Evolutionary conservation across 2,329 filamentous ascomycete species (phyloP).

Genomic region (Dothistroma pini): DNA sequence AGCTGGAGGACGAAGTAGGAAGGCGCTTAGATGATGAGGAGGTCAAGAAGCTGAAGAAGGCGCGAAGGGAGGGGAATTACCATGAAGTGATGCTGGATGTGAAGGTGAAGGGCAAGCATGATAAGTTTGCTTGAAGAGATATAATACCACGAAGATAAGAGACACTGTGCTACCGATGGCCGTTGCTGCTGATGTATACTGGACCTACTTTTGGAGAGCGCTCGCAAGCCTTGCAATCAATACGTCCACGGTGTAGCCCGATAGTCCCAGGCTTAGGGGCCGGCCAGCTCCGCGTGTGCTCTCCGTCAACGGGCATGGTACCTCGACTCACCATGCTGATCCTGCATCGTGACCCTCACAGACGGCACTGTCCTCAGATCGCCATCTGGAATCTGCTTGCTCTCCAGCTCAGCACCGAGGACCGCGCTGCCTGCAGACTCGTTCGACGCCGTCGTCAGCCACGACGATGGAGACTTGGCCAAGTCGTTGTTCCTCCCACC

Average conservation of each 20-base stretch:
- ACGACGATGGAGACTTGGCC: neutral
- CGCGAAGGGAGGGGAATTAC: constrained; percentile 81
- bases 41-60: constrained; percentile 75
- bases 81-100: constrained; percentile 82
- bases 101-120: constrained; percentile 89
- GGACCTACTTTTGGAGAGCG: neutral
- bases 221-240: neutral
- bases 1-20: constrained; percentile 44
- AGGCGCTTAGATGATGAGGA: constrained; percentile 63
- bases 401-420: neutral
- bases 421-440: neutral
- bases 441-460: neutral
- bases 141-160: neutral
- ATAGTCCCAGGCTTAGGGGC: no score
- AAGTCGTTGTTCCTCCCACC: neutral
- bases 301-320: neutral
- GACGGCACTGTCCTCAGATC: neutral
- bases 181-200: neutral
- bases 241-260: no score
- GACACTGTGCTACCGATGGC: neutral
- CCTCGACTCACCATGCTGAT: neutral
- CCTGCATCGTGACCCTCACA: neutral
- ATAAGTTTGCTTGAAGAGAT: constrained; percentile 60
- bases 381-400: neutral
- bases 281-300: neutral